phyloP scores from a whole-genome alignment of 2,329 filamentous ascomycete species.

The Aspergillus cejpii region DNA sequence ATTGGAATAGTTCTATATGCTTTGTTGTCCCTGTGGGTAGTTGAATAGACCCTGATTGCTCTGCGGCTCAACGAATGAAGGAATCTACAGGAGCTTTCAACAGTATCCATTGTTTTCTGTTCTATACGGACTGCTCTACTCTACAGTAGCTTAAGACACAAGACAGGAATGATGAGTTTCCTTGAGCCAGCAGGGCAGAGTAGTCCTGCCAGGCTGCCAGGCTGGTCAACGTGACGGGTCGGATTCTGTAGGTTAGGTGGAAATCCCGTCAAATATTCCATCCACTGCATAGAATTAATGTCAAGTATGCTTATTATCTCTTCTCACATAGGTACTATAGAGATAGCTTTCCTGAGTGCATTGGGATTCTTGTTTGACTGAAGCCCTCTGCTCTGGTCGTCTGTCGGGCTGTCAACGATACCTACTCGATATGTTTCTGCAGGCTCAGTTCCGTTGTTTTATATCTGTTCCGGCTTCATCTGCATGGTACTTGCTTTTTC shows the following conservation, averaged over 20 bases:
- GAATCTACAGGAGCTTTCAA: background rate
- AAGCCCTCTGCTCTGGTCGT: background rate
- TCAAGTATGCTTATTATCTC: too few relatives aligned
- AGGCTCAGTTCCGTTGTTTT: background rate
- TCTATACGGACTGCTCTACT: too few relatives aligned
- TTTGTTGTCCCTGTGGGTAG: background rate
- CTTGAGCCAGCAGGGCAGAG: background rate
- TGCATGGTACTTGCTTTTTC: too few relatives aligned
- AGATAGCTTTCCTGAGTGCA: background rate
- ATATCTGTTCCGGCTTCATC: background rate
- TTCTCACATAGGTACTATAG: background rate
- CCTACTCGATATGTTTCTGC: background rate
- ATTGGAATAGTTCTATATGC: too few relatives aligned
- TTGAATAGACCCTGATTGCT: background rate
- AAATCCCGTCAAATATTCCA: background rate
- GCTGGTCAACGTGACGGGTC: conserved; percentile 2
- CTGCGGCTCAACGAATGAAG: background rate
- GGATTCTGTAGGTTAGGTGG: background rate
- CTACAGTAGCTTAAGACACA: background rate
- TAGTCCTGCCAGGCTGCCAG: background rate
- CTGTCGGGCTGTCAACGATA: background rate
- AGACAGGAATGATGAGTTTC: background rate
- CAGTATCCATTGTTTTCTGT: background rate
- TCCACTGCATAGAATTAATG: background rate
- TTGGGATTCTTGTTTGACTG: background rate